Percentiles rank a stretch among this genome's conserved stretches.
Conservation (phyloP, 2,329 filamentous ascomycete genomes). For the Trichoderma polysporum region DNA sequence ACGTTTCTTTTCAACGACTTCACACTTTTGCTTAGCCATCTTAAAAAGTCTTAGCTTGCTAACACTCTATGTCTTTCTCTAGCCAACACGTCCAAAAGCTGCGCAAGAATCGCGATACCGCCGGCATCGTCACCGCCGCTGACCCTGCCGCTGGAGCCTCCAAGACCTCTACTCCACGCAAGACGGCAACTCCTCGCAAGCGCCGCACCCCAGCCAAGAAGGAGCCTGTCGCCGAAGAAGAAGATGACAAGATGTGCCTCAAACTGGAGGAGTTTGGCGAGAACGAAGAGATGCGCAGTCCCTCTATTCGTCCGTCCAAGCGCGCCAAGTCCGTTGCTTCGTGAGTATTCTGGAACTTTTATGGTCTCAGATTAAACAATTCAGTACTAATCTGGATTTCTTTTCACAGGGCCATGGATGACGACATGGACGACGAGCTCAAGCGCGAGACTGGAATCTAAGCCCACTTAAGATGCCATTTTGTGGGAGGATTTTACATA, state of each 20-base stretch:
- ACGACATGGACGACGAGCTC: not conserved
- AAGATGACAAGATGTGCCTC: constrained; percentile 27
- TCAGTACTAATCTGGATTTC: not conserved
- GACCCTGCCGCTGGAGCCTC: constrained; percentile 17
- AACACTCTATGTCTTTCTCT: constrained; percentile 18
- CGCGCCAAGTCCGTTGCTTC: constrained; percentile 27
- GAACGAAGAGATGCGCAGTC: not conserved
- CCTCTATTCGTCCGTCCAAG: constrained; percentile 4
- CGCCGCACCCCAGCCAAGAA: constrained; percentile 32
- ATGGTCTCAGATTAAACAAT: not conserved
- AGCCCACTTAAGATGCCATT: not conserved
- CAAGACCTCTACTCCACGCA: constrained; percentile 29
- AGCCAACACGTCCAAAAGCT: constrained; percentile 51
- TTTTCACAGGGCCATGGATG: not conserved
- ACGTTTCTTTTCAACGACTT: constrained; percentile 19
- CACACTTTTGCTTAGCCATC: not conserved
- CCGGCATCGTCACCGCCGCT: constrained; percentile 26
- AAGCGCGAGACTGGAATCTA: not conserved
- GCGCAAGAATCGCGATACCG: constrained; percentile 37
- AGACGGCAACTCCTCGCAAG: constrained; percentile 31
- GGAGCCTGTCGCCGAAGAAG: constrained; percentile 25
- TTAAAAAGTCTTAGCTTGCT: constrained; percentile 22
- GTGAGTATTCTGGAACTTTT: not conserved
- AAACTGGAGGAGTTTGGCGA: constrained; percentile 29
- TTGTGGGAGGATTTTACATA: not conserved